Conservation (phyloP, 257 asterid genomes). For the Nyctanthes arbortristis region DNA sequence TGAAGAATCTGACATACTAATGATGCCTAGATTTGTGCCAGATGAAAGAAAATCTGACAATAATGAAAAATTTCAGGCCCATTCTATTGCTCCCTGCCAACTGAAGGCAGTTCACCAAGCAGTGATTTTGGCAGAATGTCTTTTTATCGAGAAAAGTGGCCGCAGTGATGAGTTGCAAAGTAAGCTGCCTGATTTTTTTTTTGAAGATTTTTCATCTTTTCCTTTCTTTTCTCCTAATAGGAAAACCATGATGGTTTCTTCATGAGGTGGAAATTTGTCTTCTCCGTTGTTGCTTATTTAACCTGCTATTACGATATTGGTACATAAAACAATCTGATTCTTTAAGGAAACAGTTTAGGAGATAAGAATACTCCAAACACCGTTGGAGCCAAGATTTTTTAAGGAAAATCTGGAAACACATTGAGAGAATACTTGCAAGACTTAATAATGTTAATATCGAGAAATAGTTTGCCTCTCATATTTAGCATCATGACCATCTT, state of each 20-base stretch:
- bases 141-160: constrained; percentile 59
- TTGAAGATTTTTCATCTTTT: constrained; percentile 10
- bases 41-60: constrained; percentile 38
- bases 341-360: no score
- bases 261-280: not conserved
- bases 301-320: no score
- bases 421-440: no score
- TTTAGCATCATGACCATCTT: no score
- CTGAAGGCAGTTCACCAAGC: constrained; percentile 77
- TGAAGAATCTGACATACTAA: constrained; percentile 76
- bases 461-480: no score
- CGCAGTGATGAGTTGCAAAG: constrained; percentile 80
- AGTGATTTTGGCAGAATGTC: constrained; percentile 71
- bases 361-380: no score
- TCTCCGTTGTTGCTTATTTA: no score
- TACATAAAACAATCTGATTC: no score
- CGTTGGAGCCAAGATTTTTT: no score
- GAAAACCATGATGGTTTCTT: constrained; percentile 1
- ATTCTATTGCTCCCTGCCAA: constrained; percentile 40
- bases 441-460: no score
- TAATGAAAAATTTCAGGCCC: constrained; percentile 33
- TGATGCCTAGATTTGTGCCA: constrained; percentile 68
- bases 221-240: not conserved
- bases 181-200: constrained; percentile 33
- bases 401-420: no score